Evolutionary conservation across 306 rosid species (phyloP).

Genomic region (Dalbergia oliveri): DNA sequence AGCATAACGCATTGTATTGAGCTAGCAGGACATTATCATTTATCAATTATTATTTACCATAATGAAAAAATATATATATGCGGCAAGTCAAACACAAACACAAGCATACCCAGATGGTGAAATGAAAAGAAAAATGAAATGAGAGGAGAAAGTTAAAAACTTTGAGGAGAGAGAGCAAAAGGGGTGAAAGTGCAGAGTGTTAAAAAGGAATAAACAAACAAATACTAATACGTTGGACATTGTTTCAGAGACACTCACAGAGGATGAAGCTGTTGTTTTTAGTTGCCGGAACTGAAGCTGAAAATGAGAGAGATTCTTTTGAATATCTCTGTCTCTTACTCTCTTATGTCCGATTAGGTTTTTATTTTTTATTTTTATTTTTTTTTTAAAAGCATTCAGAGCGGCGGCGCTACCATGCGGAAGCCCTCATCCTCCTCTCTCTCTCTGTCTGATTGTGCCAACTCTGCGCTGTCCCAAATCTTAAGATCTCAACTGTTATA

Average conservation of each 20-base stretch:
- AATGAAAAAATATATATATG: too few relatives aligned
- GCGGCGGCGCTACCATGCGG: conserved; percentile 35
- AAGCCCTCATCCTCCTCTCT: conserved; percentile 28
- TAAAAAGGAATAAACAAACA: neutral
- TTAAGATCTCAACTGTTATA: neutral
- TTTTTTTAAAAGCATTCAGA: neutral
- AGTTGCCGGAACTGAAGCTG: neutral
- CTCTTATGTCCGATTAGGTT: conserved; percentile 50
- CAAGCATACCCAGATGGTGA: neutral
- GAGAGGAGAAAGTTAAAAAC: neutral
- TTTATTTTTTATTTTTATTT: conserved; percentile 9
- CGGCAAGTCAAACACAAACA: neutral
- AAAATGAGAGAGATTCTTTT: conserved; percentile 26
- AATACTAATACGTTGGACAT: neutral
- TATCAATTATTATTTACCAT: neutral
- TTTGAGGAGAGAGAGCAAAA: neutral
- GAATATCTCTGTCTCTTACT: conserved; percentile 32
- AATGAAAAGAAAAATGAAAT: neutral
- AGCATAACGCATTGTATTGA: conserved; percentile 22
- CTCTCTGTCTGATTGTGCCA: neutral
- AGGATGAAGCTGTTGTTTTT: neutral
- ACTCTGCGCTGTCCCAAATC: conserved; percentile 18
- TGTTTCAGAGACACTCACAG: neutral
- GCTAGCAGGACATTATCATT: neutral
- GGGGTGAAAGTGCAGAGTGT: neutral